Percentiles rank a stretch among this genome's conserved stretches.
Conservation (phyloP, 106 monocot species). For the Dendrobium catenatum region DNA sequence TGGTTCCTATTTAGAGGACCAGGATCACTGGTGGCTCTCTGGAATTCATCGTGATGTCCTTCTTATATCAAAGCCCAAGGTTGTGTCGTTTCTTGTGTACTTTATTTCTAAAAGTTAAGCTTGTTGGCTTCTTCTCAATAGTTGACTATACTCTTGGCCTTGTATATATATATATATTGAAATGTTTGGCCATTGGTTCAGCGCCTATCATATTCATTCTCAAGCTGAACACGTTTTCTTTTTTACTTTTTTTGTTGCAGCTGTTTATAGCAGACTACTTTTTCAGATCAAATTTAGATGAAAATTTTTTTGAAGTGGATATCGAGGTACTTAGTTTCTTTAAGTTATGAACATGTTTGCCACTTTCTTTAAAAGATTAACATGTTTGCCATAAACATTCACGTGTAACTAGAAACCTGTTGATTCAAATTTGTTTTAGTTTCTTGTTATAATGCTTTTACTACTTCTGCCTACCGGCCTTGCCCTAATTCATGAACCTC, state of each 20-base stretch:
- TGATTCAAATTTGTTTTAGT: background rate
- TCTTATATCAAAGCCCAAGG: constrained; percentile 88
- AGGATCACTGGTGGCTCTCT: constrained; percentile 99
- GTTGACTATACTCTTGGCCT: background rate
- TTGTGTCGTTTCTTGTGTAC: constrained; percentile 14
- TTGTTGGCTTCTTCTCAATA: background rate
- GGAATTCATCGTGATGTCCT: constrained; percentile 96
- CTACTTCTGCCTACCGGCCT: background rate
- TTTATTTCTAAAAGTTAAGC: background rate
- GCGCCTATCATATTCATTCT: background rate
- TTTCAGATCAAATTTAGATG: constrained; percentile 62
- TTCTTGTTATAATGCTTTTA: background rate
- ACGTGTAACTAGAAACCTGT: background rate
- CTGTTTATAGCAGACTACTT: constrained; percentile 89
- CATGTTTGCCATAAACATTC: background rate
- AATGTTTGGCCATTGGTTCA: background rate
- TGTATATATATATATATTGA: no score
- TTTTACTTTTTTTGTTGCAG: constrained; percentile 27
- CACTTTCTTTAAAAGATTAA: background rate
- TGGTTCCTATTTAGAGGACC: constrained; percentile 98
- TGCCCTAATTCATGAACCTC: background rate
- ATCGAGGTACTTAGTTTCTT: constrained; percentile 50
- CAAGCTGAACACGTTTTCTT: background rate
- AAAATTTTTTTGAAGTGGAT: constrained; percentile 47
- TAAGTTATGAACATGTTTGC: background rate